These are phyloP conservation scores for Naganishia friedmannii DNA, from an alignment of 768 basidiomycete genomes.

Conservation along the genomic window DNA sequence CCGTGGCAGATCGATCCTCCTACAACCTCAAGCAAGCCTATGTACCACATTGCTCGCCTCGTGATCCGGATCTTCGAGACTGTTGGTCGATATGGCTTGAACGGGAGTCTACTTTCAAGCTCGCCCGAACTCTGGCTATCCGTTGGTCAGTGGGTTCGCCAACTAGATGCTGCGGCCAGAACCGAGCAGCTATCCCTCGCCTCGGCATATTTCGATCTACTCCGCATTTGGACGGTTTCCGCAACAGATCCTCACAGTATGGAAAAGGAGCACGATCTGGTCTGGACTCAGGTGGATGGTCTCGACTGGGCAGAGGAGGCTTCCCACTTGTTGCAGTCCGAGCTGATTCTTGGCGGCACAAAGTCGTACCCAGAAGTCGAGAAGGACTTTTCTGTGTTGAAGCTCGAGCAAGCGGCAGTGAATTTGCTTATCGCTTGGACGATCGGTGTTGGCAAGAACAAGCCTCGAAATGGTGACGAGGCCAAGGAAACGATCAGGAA, in stretches of 20 bases:
- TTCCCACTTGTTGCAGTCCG: constrained; percentile 15
- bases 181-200: constrained; percentile 55
- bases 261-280: constrained; percentile 76
- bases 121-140: constrained; percentile 20
- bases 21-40: constrained; percentile 49
- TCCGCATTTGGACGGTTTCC: constrained; percentile 73
- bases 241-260: constrained; percentile 88
- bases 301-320: constrained; percentile 70
- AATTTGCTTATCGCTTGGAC: constrained; percentile 65
- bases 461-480: constrained; percentile 62
- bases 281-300: constrained; percentile 81
- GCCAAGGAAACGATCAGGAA: constrained; percentile 52
- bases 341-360: neutral
- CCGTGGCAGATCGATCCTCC: constrained; percentile 52
- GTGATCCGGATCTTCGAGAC: constrained; percentile 65
- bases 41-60: constrained; percentile 55
- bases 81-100: constrained; percentile 76
- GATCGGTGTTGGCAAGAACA: constrained; percentile 73
- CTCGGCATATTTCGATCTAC: constrained; percentile 61
- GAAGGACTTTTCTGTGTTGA: neutral
- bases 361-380: constrained; percentile 40
- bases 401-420: constrained; percentile 53
- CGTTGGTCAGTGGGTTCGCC: constrained; percentile 19
- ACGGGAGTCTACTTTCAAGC: constrained; percentile 53
- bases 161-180: neutral